Evolutionary conservation across 768 basidiomycete genomes (phyloP), one percentile per base, ranked within the genome.

Genomic region (Calvatia gigantea): DNA sequence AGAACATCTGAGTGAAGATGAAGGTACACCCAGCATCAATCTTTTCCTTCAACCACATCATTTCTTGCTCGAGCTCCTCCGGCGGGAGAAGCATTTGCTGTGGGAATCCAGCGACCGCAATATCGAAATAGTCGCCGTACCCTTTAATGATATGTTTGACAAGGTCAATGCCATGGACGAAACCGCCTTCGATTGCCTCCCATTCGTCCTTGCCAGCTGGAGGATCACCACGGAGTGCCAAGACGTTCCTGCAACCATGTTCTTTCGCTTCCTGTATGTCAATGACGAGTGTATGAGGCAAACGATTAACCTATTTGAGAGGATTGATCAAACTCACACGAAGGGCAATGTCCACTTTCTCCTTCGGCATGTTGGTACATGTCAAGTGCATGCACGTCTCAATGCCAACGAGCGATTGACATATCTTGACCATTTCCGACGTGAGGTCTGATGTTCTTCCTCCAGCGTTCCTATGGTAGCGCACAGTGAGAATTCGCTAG

Each of bases 1-100:
- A 97, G 75, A 98, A 98, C 92, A 98, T 94, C 70, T 98, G 95
- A 0, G 95, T 97, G 76, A 98, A 97, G 71, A 98, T 97, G 73
- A 96, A 91, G 67, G 85, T 80, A 58, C 87, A 90, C 35, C 95
- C 94, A 8, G 85, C 89, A 60, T 96, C 94, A 56, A 95, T 73
- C 71, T 98, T 98, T 60, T 90, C 86, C 72, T 96, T 96, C 60
- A 97, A 78, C 69, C 81, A 95, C 56, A 78, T 71, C 72, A 97
- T 86, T 70, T 98, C 95, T 51, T 81, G 81, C 27, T 80, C 83
- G 38, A 81, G 81, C 63, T 94, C 87, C 44, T 86, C 88, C 0
- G 82, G 80, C 1, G 91, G 85, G 21, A 93, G 80, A 15, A 78
- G 70, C 62, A 87, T 83, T 57, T 86, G 79, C 65, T 96, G 91